A percentile compares a stretch with the other conserved stretches of the same genome.
phyloP scores from a whole-genome alignment of 306 rosid genomes.

The Boehmeria nivea region DNA sequence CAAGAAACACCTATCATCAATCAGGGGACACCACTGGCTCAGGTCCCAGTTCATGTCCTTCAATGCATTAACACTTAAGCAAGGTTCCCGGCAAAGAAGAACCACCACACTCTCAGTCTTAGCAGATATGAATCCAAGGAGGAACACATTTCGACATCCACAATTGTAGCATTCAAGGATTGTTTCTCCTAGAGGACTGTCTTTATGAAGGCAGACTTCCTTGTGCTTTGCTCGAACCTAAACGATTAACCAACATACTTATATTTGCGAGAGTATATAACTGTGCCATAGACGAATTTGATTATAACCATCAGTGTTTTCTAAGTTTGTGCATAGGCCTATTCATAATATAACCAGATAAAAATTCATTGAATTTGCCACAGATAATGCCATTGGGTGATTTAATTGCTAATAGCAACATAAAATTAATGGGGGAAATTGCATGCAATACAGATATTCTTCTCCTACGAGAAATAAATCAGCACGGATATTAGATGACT shows the following conservation, averaged over 20 bases:
- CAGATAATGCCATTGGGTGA: too few relatives aligned
- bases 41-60: conserved; percentile 99
- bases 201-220: conserved; percentile 99
- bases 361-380: too few relatives aligned
- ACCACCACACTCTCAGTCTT: conserved; percentile 99
- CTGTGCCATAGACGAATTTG: not conserved
- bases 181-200: conserved; percentile 97
- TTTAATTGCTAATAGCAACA: too few relatives aligned
- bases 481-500: too few relatives aligned
- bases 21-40: conserved; percentile 99
- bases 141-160: conserved; percentile 96
- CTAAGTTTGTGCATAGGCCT: too few relatives aligned
- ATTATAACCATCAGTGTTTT: too few relatives aligned
- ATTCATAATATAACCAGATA: too few relatives aligned
- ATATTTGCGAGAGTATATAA: not conserved
- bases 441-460: too few relatives aligned
- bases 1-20: conserved; percentile 97
- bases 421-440: too few relatives aligned
- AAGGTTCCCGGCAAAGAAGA: conserved; percentile 97
- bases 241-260: conserved; percentile 21
- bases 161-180: conserved; percentile 99
- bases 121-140: conserved; percentile 97
- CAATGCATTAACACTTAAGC: conserved; percentile 97
- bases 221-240: conserved; percentile 99
- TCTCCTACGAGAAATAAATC: too few relatives aligned